These are phyloP conservation scores for Thelonectria discophora DNA, from an alignment of 2,329 filamentous ascomycete species.

Conservation along the genomic window DNA sequence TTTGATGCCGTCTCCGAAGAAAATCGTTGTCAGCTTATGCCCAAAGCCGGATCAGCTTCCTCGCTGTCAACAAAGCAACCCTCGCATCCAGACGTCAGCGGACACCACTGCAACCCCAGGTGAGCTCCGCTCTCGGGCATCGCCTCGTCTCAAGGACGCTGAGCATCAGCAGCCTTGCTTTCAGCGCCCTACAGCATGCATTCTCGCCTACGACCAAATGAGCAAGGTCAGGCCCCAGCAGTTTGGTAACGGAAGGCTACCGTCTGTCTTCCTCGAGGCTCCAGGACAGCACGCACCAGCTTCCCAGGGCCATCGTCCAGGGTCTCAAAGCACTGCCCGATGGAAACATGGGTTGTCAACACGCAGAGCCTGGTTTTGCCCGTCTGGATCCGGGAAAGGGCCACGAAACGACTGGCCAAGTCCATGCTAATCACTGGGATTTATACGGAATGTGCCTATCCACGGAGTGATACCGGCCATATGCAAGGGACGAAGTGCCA, in stretches of 20 bases:
- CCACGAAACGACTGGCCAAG: slow-evolving; percentile 4
- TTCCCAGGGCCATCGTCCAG: slow-evolving; percentile 6
- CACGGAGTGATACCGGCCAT: slow-evolving; percentile 13
- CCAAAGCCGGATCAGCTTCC: background rate
- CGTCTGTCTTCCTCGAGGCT: slow-evolving; percentile 9
- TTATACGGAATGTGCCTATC: background rate
- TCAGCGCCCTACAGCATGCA: slow-evolving; percentile 2
- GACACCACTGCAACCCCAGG: background rate
- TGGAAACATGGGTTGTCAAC: background rate
- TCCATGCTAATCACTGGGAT: background rate
- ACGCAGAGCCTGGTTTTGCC: background rate
- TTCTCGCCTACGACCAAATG: slow-evolving; percentile 6
- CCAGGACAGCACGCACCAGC: slow-evolving; percentile 30
- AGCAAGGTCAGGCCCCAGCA: slow-evolving; percentile 30
- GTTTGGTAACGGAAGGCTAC: slow-evolving; percentile 23
- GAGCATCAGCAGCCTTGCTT: background rate
- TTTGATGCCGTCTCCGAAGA: background rate
- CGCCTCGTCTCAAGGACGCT: slow-evolving; percentile 16
- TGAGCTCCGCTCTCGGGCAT: slow-evolving; percentile 16
- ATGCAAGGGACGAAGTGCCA: slow-evolving; percentile 15
- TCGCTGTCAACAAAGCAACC: slow-evolving; percentile 7
- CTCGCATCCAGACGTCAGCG: slow-evolving; percentile 20
- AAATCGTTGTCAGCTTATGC: background rate
- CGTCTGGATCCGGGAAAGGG: background rate
- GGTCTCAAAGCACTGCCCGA: background rate